Evolutionary conservation across 163 green algal genomes (phyloP), one percentile per base, ranked within the genome.

Genomic region (Scenedesmus sp.): DNA sequence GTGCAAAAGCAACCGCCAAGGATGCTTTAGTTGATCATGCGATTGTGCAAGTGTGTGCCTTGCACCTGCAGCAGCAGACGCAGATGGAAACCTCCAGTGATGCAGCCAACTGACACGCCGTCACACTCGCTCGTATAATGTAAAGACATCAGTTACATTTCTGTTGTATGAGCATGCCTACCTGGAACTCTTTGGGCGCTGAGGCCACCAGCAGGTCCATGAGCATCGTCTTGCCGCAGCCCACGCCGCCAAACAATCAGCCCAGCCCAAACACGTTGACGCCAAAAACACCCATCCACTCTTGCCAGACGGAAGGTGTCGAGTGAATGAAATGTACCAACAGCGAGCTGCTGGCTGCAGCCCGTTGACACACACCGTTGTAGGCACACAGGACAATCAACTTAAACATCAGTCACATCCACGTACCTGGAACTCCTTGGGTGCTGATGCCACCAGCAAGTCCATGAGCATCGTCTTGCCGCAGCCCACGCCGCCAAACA

Each of bases 391-490:
- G 59, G 8, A 64, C 59, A 8, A 64, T 10, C 59, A 64, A 9
- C 62, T 70, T 20, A 16, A 70, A 70, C 9, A 70, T 8, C 59
- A 15, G 9, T 15, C 9, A 70, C 9, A 70, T 13, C 62, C 62
- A 10, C 67, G 13, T 74, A 97, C 95, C 94, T 97, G 93, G 86
- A 99, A 97, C 67, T 97, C 84, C 0, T 89, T 82, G 0, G 96
- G 95, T 6, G 95, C 93, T 0, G 91, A 86, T 2, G 93, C 18
- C 0, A 96, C 97, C 64, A 99, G 97, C 73, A 99, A 18, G 84
- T 99, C 98, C 95, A 98, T 98, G 0, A 98, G 91, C 93, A 99
- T 98, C 3, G 97, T 98, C 94, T 99, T 99, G 54, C 97, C 97
- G 62, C 94, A 96, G 0, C 97, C 97, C 46, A 98, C 97, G 55